These are phyloP conservation scores for Diplosphaera chodatii DNA, from an alignment of 139 green algal genomes.

Conservation along the genomic window DNA sequence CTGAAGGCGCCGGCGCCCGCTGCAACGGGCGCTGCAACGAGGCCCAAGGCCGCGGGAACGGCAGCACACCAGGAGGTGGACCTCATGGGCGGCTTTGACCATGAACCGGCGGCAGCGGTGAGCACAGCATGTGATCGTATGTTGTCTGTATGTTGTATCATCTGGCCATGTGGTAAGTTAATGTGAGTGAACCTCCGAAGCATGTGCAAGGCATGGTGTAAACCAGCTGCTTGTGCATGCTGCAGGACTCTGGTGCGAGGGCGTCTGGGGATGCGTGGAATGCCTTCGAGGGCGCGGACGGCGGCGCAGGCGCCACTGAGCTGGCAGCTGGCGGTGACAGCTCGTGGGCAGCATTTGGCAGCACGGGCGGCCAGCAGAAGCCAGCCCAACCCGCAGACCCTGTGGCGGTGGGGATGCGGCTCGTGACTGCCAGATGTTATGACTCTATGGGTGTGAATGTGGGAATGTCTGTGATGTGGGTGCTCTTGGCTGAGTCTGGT, in stretches of 20 bases:
- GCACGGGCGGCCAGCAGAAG: background rate
- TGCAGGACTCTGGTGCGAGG: background rate
- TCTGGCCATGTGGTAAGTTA: no score
- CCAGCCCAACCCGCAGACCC: background rate
- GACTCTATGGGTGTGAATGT: no score
- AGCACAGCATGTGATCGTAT: no score
- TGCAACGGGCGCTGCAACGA: background rate
- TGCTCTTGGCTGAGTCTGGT: no score
- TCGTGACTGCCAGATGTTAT: no score
- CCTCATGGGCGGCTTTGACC: slow-evolving; percentile 40
- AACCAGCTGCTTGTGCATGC: background rate
- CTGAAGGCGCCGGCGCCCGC: slow-evolving; percentile 10
- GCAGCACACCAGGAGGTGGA: slow-evolving; percentile 30
- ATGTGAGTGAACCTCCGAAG: no score
- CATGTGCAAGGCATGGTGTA: no score
- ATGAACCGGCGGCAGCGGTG: slow-evolving; percentile 1
- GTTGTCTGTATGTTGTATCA: no score
- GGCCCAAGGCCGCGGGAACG: background rate
- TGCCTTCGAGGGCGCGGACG: background rate
- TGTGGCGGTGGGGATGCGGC: background rate
- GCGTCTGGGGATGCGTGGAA: background rate
- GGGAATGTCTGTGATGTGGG: no score
- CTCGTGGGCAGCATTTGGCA: background rate
- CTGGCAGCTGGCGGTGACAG: background rate
- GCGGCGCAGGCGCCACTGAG: background rate